Percentiles rank a stretch among this genome's conserved stretches.
Conservation (phyloP, 192 early-diverging fungal genomes). For the Pilobolus umbonatus region DNA sequence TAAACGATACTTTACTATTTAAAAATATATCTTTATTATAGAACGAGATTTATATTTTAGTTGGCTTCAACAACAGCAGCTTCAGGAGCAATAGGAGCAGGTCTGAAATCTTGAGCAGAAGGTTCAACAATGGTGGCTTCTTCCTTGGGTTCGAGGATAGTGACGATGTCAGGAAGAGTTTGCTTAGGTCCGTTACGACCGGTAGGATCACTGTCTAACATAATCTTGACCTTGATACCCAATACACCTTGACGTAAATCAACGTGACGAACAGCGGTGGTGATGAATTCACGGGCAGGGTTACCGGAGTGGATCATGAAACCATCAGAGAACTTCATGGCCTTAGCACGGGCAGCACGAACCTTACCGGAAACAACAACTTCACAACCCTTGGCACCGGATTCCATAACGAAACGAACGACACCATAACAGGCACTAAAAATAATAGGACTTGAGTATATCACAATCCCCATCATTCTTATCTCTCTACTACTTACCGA, state of each 20-base stretch:
- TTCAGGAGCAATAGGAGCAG: slow-evolving; percentile 24
- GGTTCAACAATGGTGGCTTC: slow-evolving; percentile 68
- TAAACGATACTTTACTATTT: too few species aligned
- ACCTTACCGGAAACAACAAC: slow-evolving; percentile 99
- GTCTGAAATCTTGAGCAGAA: slow-evolving; percentile 55
- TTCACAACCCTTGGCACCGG: slow-evolving; percentile 99
- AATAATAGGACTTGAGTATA: too few species aligned
- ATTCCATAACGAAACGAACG: slow-evolving; percentile 98
- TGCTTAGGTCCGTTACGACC: slow-evolving; percentile 93
- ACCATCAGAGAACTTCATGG: slow-evolving; percentile 99
- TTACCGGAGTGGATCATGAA: slow-evolving; percentile 99
- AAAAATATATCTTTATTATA: too few species aligned
- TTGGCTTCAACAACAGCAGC: slow-evolving; percentile 16
- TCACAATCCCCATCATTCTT: too few species aligned
- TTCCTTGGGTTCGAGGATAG: slow-evolving; percentile 90
- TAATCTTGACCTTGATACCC: slow-evolving; percentile 99
- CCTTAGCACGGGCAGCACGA: slow-evolving; percentile 99
- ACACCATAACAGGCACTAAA: slow-evolving; percentile 98
- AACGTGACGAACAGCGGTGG: slow-evolving; percentile 95
- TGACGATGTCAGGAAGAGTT: slow-evolving; percentile 93
- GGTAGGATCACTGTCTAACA: slow-evolving; percentile 91
- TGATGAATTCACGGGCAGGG: slow-evolving; percentile 93
- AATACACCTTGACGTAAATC: slow-evolving; percentile 97
- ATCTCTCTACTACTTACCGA: too few species aligned
- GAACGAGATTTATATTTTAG: too few species aligned